Evolutionary conservation across 306 rosid genomes (phyloP).

Genomic region (Quercus aquifolioides): DNA sequence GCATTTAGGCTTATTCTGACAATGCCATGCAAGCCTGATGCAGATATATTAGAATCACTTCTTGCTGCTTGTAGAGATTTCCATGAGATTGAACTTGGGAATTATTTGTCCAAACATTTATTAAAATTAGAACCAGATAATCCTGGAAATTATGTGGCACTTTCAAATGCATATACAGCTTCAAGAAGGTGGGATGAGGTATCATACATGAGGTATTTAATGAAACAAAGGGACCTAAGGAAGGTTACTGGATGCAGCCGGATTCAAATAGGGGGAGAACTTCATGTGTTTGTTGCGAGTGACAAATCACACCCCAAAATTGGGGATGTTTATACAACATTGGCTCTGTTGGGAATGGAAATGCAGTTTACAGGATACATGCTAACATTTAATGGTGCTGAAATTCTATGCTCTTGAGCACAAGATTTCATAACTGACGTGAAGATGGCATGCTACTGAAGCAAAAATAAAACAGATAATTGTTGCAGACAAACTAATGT

Average conservation of each 20-base stretch:
- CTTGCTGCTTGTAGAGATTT: slow-evolving; percentile 61
- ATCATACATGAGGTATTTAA: slow-evolving; percentile 45
- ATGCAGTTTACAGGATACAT: slow-evolving; percentile 31
- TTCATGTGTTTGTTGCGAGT: slow-evolving; percentile 60
- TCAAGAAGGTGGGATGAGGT: slow-evolving; percentile 72
- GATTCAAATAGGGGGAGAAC: slow-evolving; percentile 69
- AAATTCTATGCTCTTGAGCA: slow-evolving; percentile 4
- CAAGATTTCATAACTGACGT: not conserved
- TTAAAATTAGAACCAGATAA: slow-evolving; percentile 62
- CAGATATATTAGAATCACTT: slow-evolving; percentile 65
- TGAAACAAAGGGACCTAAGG: slow-evolving; percentile 65
- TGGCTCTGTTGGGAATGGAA: slow-evolving; percentile 51
- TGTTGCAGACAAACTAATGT: not conserved
- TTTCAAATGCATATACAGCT: slow-evolving; percentile 65
- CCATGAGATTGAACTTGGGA: slow-evolving; percentile 54
- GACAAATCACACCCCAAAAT: slow-evolving; percentile 64
- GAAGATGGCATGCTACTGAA: not conserved
- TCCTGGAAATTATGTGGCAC: slow-evolving; percentile 77
- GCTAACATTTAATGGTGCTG: not conserved
- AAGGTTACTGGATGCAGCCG: slow-evolving; percentile 81
- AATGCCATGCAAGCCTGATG: slow-evolving; percentile 72
- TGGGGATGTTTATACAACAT: slow-evolving; percentile 43
- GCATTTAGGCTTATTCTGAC: slow-evolving; percentile 49
- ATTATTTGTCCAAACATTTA: slow-evolving; percentile 45
- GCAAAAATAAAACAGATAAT: not conserved